Base-by-base conservation (phyloP, 306 rosid species). In the Lablab purpureus region DNA sequence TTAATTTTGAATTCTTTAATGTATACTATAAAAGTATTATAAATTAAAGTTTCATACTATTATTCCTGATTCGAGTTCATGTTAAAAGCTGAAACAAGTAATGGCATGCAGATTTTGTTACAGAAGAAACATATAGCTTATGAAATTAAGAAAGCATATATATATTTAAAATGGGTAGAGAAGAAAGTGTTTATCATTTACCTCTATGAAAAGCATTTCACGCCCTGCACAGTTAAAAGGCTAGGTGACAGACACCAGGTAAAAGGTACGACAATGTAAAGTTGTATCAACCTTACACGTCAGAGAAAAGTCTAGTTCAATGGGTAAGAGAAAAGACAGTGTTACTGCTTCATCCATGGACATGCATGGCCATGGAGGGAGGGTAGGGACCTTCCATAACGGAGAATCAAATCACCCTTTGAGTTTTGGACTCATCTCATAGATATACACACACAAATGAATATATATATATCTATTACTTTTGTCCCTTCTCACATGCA, bases 401-500 rank as follows among this genome's bases (percentile, higher is more conserved):
- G 63, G 14, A 74, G 80, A 74, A 67, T 81, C 66, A 65, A 65
- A 13, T 25, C 32, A 25, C 72, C 77, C 46, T 59, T 22, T 75
- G 56, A 13, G 25, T 78, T 75, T 78, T 84, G 82, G 81, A 64
- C 71, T 76, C 30, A 73, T 79, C 67, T 73, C 65, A 54, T 51
- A 47, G 75, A 54, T 25, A 22, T 13, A 12, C 6, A 56, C 2
- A 17, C 1, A 17, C 5, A 49, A 59, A 37, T 41, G 6, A 19
- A 41, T 41, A 41, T 41, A 37, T 32, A 32, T 69, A 37, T 40
- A 17, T 49, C 14, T 72, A 28, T 79, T 58, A 50, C 18, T 69
- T 74, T 67, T 82, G 90, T 87, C 92, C 79, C 88, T 76, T 90
- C 82, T 87, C 78, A 82, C 93, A 87, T 78, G 89, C 89, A 91